Conservation (phyloP, 306 rosid species). For the Vigna hirtella region DNA sequence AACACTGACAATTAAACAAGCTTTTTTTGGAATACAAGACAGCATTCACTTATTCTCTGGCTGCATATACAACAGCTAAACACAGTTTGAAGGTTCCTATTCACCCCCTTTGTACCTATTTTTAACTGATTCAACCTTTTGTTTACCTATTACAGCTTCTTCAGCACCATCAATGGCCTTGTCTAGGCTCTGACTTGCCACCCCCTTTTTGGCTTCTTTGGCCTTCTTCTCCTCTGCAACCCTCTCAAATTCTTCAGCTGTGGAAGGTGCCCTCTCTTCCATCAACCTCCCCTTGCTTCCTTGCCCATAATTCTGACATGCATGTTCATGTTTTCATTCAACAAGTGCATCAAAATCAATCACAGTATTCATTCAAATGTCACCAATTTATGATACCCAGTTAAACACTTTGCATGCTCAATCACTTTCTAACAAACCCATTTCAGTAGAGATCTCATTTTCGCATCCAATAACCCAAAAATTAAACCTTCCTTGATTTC, state of each 20-base stretch:
- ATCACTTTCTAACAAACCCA: constrained; percentile 9
- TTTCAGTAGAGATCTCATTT: constrained; percentile 20
- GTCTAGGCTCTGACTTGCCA: constrained; percentile 41
- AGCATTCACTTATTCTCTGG: constrained; percentile 39
- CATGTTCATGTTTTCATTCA: constrained; percentile 31
- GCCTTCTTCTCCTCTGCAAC: constrained; percentile 54
- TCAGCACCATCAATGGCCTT: constrained; percentile 45
- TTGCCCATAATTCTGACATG: constrained; percentile 52
- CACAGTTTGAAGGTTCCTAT: constrained; percentile 25
- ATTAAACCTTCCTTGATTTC: neutral
- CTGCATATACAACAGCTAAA: constrained; percentile 27
- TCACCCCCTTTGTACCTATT: constrained; percentile 44
- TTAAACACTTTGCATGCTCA: neutral
- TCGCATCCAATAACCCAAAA: neutral
- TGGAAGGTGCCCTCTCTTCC: constrained; percentile 63
- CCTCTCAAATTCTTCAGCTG: constrained; percentile 53
- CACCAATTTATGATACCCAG: neutral
- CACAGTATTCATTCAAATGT: neutral
- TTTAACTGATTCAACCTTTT: constrained; percentile 43
- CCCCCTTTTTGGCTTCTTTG: constrained; percentile 39
- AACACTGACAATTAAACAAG: constrained; percentile 31
- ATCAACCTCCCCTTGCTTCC: constrained; percentile 39
- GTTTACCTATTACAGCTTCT: constrained; percentile 34
- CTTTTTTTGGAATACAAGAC: constrained; percentile 30
- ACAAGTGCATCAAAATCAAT: neutral